Evolutionary conservation across 2,329 filamentous ascomycete genomes (phyloP).

Genomic region (Cladosporium sphaerospermum): DNA sequence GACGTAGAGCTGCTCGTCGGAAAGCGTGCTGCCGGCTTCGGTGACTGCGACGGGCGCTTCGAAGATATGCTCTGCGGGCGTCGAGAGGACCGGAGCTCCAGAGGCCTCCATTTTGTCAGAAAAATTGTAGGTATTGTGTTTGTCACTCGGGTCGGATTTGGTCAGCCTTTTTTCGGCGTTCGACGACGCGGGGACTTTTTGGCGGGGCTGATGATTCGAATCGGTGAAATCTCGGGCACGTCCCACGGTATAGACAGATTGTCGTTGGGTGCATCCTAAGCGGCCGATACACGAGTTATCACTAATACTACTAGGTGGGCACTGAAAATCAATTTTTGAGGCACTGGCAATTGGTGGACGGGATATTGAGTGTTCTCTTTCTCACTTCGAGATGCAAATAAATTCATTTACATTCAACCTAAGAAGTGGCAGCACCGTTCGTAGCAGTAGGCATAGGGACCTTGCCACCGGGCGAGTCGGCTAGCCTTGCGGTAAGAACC

Average conservation of each 20-base stretch:
- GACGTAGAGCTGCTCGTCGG: constrained; percentile 64
- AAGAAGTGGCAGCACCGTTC: constrained; percentile 1
- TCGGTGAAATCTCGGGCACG: too few species aligned
- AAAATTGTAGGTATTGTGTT: background rate
- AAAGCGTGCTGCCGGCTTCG: constrained; percentile 30
- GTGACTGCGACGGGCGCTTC: constrained; percentile 45
- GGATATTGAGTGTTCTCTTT: too few species aligned
- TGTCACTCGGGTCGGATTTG: constrained; percentile 1
- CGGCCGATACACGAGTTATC: too few species aligned
- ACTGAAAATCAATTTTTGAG: too few species aligned
- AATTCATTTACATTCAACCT: background rate
- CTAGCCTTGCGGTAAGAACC: constrained; percentile 64
- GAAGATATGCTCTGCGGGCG: constrained; percentile 56
- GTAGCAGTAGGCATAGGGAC: constrained; percentile 10
- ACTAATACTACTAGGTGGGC: too few species aligned
- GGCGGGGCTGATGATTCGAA: background rate
- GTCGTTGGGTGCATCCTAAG: too few species aligned
- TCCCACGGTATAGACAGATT: too few species aligned
- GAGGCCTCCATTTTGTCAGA: constrained; percentile 2
- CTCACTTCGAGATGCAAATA: background rate
- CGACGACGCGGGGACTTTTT: background rate
- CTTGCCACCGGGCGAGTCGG: constrained; percentile 65
- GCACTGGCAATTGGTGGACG: too few species aligned
- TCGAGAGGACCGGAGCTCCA: constrained; percentile 54
- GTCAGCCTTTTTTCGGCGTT: constrained; percentile 1